Percentiles rank a stretch among this genome's conserved stretches.
Conservation (phyloP, 2,329 filamentous ascomycete genomes). For the Colletotrichum shisoi region DNA sequence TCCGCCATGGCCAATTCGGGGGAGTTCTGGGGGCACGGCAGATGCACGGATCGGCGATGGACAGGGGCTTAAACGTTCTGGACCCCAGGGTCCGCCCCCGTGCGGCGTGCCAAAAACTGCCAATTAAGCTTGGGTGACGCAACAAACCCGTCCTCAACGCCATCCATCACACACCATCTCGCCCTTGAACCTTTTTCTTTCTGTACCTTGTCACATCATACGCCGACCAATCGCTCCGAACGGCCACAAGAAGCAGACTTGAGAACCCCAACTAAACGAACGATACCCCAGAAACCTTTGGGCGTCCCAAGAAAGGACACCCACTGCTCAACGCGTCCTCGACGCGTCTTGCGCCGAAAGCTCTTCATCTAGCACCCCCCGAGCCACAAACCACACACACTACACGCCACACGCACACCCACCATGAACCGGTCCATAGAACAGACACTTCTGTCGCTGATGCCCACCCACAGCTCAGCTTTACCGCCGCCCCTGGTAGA, state of each 20-base stretch:
- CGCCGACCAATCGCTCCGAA: not conserved
- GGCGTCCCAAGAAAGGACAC: not conserved
- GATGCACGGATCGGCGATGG: slow-evolving; percentile 36
- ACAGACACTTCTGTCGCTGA: slow-evolving; percentile 73
- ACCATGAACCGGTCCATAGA: slow-evolving; percentile 78
- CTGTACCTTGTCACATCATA: too few species aligned
- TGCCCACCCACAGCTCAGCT: slow-evolving; percentile 74
- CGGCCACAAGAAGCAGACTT: not conserved
- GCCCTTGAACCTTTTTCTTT: not conserved
- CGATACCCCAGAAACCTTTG: not conserved
- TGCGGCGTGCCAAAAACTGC: slow-evolving; percentile 25
- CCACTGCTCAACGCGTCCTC: slow-evolving; percentile 21
- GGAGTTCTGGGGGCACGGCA: slow-evolving; percentile 32
- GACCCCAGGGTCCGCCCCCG: slow-evolving; percentile 13
- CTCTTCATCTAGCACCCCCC: slow-evolving; percentile 3
- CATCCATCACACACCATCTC: slow-evolving; percentile 16
- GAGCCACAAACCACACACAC: not conserved
- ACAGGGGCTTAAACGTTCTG: slow-evolving; percentile 26
- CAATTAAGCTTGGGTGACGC: slow-evolving; percentile 28
- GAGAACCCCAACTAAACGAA: not conserved
- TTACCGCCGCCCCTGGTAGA: slow-evolving; percentile 75
- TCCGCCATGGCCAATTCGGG: slow-evolving; percentile 31
- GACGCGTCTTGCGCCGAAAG: slow-evolving; percentile 28
- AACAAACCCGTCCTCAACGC: slow-evolving; percentile 31
- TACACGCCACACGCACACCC: slow-evolving; percentile 3